Evolutionary conservation across 495 filamentous ascomycete genomes (phyloP).

Genomic region (Aspergillus sclerotiicarbonarius): DNA sequence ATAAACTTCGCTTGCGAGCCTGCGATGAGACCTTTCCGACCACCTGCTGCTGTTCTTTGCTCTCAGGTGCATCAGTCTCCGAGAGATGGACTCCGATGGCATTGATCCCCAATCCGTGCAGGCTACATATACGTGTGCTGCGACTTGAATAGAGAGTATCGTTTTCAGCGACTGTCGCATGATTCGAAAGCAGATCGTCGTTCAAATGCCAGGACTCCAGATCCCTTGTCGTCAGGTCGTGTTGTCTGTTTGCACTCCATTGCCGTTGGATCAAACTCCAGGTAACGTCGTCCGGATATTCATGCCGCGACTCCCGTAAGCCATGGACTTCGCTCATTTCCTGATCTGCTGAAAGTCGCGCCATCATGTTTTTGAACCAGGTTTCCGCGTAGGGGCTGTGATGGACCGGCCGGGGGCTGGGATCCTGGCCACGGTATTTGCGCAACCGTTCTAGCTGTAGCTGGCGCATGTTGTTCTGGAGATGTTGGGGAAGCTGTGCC

Average conservation of each 20-base stretch:
- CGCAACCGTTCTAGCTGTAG: constrained; percentile 24
- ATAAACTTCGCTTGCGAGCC: constrained; percentile 8
- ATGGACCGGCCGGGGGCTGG: not conserved
- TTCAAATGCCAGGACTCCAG: not conserved
- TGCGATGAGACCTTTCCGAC: not conserved
- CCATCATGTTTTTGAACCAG: constrained; percentile 18
- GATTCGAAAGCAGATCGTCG: not conserved
- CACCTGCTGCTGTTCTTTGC: not conserved
- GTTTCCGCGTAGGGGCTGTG: constrained; percentile 7
- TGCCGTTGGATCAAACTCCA: not conserved
- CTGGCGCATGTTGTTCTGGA: constrained; percentile 27
- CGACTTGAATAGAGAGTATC: not conserved
- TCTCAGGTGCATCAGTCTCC: not conserved
- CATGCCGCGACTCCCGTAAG: not conserved
- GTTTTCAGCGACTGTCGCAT: not conserved
- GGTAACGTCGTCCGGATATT: not conserved
- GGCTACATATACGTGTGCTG: not conserved
- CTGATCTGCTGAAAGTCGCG: constrained; percentile 1
- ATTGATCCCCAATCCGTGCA: not conserved
- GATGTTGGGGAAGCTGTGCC: constrained; percentile 19
- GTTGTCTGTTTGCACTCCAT: not conserved
- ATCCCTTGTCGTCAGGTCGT: not conserved
- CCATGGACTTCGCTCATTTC: constrained; percentile 4
- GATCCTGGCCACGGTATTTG: constrained; percentile 9
- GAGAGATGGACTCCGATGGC: not conserved